These are phyloP conservation scores for Talaromyces adpressus DNA, from an alignment of 495 filamentous ascomycete species.

Conservation along the genomic window DNA sequence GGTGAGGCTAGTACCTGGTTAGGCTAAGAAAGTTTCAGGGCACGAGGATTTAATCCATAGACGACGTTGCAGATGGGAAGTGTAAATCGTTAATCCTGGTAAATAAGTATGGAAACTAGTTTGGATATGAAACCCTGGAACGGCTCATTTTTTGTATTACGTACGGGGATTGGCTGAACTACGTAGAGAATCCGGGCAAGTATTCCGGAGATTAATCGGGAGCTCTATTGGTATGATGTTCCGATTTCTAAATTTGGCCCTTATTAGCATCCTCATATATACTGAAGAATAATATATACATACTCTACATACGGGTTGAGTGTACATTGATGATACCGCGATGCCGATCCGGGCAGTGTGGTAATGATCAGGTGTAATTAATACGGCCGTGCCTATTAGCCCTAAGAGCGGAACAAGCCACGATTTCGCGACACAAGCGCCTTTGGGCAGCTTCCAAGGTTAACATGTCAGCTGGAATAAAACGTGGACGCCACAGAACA, in stretches of 20 bases:
- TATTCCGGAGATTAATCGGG: not conserved
- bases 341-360: not conserved
- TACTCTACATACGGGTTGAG: not conserved
- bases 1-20: not conserved
- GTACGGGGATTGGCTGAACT: not conserved
- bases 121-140: not conserved
- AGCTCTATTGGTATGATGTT: not conserved
- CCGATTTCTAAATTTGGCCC: not conserved
- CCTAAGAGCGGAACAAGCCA: not conserved
- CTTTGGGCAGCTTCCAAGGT: not conserved
- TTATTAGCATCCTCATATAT: not conserved
- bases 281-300: not conserved
- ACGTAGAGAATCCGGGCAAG: not conserved
- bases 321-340: not conserved
- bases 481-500: not conserved
- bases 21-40: not conserved
- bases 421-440: not conserved
- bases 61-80: not conserved
- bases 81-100: not conserved
- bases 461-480: not conserved
- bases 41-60: not conserved
- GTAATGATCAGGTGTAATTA: not conserved
- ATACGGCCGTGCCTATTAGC: not conserved
- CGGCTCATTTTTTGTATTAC: not conserved
- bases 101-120: not conserved